Evolutionary conservation across 2,329 filamentous ascomycete genomes (phyloP), one percentile per base, ranked within the genome.

Genomic region (Fusarium albosuccineum): DNA sequence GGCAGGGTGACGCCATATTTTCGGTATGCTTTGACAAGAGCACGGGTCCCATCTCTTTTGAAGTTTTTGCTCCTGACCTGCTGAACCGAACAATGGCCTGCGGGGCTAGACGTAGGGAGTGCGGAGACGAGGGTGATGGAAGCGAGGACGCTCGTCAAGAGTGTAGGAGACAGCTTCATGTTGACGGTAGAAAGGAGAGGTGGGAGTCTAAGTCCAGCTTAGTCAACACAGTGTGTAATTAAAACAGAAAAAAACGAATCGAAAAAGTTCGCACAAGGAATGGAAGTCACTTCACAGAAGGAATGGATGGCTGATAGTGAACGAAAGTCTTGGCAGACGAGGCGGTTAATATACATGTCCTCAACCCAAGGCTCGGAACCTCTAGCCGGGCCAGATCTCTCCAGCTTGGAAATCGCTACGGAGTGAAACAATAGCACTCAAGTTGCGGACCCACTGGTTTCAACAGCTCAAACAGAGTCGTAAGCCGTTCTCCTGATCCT

Each of bases 51-150:
- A 44, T 73, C 74, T 45, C 70, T 75, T 17, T 73, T 74, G 56
- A 76, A 78, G 34, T 75, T 66, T 13, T 72, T 55, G 67, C 81
- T 82, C 64, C 70, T 76, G 51, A 80, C 74, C 67, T 81, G 80
- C 44, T 74, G 62, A 50, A 81, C 64, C 14, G 75, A 76, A n/a
- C 52, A 52, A 17, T 61, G 26, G 11, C 3, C 36, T 10, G 36
- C 11, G 8, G 55, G n/a, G 40, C 26, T 14, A 22, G 42, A 9
- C 30, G 60, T 55, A 13, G 64, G 64, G 39, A 40, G 50, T n/a
- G 60, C 55, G 40, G 46, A 64, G 16, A 68, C 64, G 29, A 65
- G 30, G n/a, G 50, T 13, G 14, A 37, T 41, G 39, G 45, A 53
- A 22, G 55, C 42, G 55, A 64, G 56, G 37, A 64, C 56, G 64